Base-by-base conservation (phyloP, 768 basidiomycete genomes). In the Macrolepiota dolichaula region DNA sequence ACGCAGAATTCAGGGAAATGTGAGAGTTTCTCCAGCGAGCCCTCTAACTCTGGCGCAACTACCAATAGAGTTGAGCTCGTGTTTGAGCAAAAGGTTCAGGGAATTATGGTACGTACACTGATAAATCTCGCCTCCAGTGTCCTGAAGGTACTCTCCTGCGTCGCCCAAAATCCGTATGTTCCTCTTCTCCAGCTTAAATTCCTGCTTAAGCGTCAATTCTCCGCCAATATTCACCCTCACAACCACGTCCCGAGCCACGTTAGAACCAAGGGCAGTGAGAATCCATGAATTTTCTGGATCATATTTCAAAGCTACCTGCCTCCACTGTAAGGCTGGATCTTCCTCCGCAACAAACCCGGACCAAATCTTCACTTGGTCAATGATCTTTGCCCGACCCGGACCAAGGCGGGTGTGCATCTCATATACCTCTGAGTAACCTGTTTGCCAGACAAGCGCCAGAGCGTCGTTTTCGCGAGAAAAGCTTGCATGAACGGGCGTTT, bases 351-450 rank as follows among this genome's bases (percentile, higher is more conserved):
- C 62, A 47, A 49, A 61, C 3, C 74, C 76, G 55, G 69, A 77
- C 74, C 76, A 82, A 12, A 71, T 60, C 54, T 67, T 71, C 1
- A 62, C 65, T 0, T 89, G 89, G 54, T 84, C 74, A 82, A 91
- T 85, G 4, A 82, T 77, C 55, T 86, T 85, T 25, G 76, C 82
- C 0, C 75, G 78, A 4, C 85, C 85, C 11, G 83, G 81, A 10
- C 79, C 77, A 32, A 89, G 73, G 6, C 85, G 83, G 1, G 86
- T 92, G 42, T 81, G 76, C 46, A 94, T 76, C 38, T 84, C 76
- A 85, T 89, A 96, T 2, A 95, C 65, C 55, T 89, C 84, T 9
- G 91, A 69, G 29, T 75, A 73, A 0, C 91, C 92, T n/a, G 77
- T 74, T 61, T 88, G 85, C 85, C 88, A 91, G 0, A 96, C 77